Evolutionary conservation across 371 early-diverging fungal genomes (phyloP).

Genomic region (Nosema muscidifuracis): DNA sequence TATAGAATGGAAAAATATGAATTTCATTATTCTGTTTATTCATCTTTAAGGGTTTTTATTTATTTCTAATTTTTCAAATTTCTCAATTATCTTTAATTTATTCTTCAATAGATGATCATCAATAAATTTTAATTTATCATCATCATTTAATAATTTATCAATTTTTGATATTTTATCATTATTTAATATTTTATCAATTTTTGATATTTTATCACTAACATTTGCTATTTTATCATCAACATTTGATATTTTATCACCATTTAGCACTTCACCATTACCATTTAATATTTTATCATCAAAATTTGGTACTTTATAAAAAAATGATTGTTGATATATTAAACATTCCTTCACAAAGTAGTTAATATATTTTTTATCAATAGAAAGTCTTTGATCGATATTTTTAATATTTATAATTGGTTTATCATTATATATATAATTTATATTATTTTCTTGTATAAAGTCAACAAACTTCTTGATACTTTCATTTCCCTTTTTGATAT

Average conservation of each 20-base stretch:
- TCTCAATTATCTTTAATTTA: constrained; percentile 9
- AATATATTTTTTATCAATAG: constrained; percentile 3
- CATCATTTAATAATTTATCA: no score
- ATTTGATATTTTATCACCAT: no score
- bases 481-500: neutral
- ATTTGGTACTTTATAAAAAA: no score
- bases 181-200: no score
- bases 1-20: constrained; percentile 7
- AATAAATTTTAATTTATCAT: no score
- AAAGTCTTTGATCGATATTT: neutral
- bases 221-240: no score
- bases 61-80: neutral
- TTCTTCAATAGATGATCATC: neutral
- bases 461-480: neutral
- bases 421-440: neutral
- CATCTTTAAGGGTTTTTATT: neutral
- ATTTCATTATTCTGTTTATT: neutral
- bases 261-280: neutral
- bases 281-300: no score
- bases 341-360: neutral
- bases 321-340: neutral
- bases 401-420: neutral
- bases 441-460: neutral
- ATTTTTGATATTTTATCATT: neutral
- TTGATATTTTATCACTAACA: no score